Evolutionary conservation across 2,329 filamentous ascomycete genomes (phyloP).

Genomic region (Tolypocladium paradoxum): DNA sequence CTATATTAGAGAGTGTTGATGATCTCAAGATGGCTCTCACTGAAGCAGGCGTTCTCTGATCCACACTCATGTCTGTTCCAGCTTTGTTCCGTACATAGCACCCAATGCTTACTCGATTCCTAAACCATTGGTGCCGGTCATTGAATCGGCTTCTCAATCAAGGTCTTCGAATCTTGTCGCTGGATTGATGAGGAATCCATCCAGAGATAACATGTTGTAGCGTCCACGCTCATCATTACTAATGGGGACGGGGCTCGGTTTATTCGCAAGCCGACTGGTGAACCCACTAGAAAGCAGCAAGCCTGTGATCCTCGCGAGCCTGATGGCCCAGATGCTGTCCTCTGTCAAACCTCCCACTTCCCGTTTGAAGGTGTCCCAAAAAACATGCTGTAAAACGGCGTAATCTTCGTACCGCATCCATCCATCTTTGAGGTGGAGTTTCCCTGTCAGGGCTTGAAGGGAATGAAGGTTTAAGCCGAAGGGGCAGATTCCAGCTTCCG

Average conservation of each 20-base stretch:
- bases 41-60: neutral
- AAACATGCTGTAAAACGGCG: constrained; percentile 13
- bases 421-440: constrained; percentile 23
- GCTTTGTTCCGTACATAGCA: neutral
- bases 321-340: constrained; percentile 15
- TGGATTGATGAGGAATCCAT: constrained; percentile 25
- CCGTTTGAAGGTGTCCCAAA: constrained; percentile 20
- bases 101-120: too few species aligned
- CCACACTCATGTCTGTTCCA: neutral
- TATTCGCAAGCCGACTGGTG: constrained; percentile 26
- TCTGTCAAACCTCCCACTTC: constrained; percentile 17
- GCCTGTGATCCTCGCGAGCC: constrained; percentile 20
- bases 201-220: constrained; percentile 26
- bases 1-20: neutral
- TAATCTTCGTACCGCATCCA: constrained; percentile 24
- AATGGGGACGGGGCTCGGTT: constrained; percentile 22
- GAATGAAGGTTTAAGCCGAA: constrained; percentile 28
- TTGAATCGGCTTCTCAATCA: too few species aligned
- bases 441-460: constrained; percentile 19
- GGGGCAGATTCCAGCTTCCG: constrained; percentile 26
- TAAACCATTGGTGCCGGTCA: too few species aligned
- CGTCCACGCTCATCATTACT: constrained; percentile 22
- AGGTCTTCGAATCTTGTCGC: constrained; percentile 19
- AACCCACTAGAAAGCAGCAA: constrained; percentile 24
- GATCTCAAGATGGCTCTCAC: neutral